A percentile compares a stretch with the other conserved stretches of the same genome.
Conservation (phyloP, 805 yeast genomes). For the Candida sonorensis region DNA sequence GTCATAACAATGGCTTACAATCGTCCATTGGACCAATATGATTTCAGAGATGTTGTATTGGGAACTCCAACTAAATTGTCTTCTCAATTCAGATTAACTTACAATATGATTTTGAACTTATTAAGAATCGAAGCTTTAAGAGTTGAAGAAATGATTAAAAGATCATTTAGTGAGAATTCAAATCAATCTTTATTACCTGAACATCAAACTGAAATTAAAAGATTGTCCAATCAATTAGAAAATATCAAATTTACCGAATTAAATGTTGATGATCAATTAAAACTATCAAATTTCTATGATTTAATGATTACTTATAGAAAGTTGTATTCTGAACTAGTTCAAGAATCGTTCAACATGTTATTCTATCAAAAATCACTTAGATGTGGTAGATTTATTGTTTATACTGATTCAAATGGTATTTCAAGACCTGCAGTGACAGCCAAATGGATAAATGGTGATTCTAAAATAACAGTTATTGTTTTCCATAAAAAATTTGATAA, state of each 20-base stretch:
- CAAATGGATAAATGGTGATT: constrained; percentile 31
- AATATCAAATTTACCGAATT: constrained; percentile 31
- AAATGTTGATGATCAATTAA: constrained; percentile 32
- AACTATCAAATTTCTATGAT: constrained; percentile 39
- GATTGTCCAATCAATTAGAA: constrained; percentile 40
- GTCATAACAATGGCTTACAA: constrained; percentile 86
- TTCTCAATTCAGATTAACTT: constrained; percentile 90
- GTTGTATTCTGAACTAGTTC: constrained; percentile 38
- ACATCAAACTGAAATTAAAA: constrained; percentile 60
- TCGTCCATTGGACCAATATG: constrained; percentile 47
- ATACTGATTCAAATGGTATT: constrained; percentile 38
- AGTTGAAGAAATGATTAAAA: constrained; percentile 98
- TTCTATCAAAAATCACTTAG: constrained; percentile 40
- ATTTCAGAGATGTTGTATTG: constrained; percentile 72
- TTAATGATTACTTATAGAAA: constrained; percentile 39
- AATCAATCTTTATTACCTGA: constrained; percentile 83
- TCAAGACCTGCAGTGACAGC: constrained; percentile 49
- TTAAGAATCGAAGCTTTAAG: constrained; percentile 88
- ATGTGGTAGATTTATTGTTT: constrained; percentile 54
- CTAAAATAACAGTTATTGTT: constrained; percentile 33
- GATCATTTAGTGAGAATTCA: constrained; percentile 88
- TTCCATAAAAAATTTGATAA: no score
- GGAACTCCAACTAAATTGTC: constrained; percentile 87
- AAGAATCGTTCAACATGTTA: constrained; percentile 40
- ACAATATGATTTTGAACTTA: constrained; percentile 89